A percentile compares a stretch with the other conserved stretches of the same genome.
phyloP scores from a whole-genome alignment of 768 basidiomycete genomes.

The Cubamyces sp. region DNA sequence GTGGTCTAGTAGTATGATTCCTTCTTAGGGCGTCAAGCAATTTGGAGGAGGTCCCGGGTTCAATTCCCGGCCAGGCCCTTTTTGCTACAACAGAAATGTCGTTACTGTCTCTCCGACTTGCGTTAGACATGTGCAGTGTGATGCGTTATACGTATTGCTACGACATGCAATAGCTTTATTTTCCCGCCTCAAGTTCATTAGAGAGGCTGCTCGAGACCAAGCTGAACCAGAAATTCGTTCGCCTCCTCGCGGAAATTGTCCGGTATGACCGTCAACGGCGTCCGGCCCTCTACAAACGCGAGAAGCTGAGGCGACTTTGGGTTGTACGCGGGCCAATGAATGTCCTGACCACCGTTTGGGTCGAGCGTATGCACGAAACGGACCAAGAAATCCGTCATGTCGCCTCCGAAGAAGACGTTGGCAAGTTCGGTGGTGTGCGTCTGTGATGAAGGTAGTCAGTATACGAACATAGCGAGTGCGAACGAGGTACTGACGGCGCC shows the following conservation, averaged over 20 bases:
- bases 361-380: conserved; percentile 45
- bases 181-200: neutral
- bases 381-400: conserved; percentile 51
- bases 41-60: conserved; percentile 86
- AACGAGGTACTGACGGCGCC: conserved; percentile 13
- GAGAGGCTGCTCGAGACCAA: conserved; percentile 12
- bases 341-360: conserved; percentile 43
- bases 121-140: no score
- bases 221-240: conserved; percentile 32
- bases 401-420: conserved; percentile 46
- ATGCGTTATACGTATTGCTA: no score
- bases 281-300: conserved; percentile 44
- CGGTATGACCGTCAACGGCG: conserved; percentile 40
- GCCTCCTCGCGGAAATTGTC: conserved; percentile 49
- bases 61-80: conserved; percentile 82
- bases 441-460: conserved; percentile 32
- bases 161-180: no score
- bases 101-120: no score
- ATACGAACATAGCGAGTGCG: no score
- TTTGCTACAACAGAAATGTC: no score
- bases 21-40: conserved; percentile 9
- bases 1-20: conserved; percentile 21
- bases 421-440: conserved; percentile 48
- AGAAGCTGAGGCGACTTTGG: conserved; percentile 41
- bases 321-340: conserved; percentile 53